Conservation (phyloP, 23 red algal genomes). For the Cyanidium caldarium region DNA sequence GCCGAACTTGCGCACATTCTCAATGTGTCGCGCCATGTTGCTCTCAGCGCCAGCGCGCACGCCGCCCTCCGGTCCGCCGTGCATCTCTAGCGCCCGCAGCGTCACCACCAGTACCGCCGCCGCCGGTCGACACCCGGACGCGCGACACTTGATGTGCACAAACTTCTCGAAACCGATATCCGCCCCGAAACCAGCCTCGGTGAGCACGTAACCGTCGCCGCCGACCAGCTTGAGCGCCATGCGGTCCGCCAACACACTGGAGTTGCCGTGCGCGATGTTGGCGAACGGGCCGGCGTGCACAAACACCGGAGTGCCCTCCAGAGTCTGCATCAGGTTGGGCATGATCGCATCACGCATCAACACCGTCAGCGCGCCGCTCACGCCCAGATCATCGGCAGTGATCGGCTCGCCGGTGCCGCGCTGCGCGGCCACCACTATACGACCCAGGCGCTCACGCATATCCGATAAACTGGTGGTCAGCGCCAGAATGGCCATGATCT, state of each 20-base stretch:
- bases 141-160: constrained; percentile 80
- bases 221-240: constrained; percentile 85
- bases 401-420: constrained; percentile 22
- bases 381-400: constrained; percentile 93
- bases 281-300: constrained; percentile 98
- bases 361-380: constrained; percentile 83
- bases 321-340: constrained; percentile 87
- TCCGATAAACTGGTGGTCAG: constrained; percentile 62
- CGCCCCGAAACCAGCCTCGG: constrained; percentile 93
- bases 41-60: constrained; percentile 51
- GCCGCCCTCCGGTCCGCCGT: constrained; percentile 68
- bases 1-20: constrained; percentile 55
- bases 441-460: constrained; percentile 59
- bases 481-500: constrained; percentile 97
- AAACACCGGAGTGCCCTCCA: constrained; percentile 91
- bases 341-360: constrained; percentile 91
- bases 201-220: constrained; percentile 74
- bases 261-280: constrained; percentile 95
- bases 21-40: constrained; percentile 76
- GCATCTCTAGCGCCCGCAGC: constrained; percentile 82
- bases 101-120: constrained; percentile 75
- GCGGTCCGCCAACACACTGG: constrained; percentile 82
- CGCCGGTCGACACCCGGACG: constrained; percentile 36
- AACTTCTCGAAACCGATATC: constrained; percentile 98
- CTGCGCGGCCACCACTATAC: constrained; percentile 65